A percentile compares a stretch with the other conserved stretches of the same genome.
These are phyloP conservation scores for Rickenella mellea DNA, from an alignment of 768 basidiomycete genomes.

Conservation along the genomic window DNA sequence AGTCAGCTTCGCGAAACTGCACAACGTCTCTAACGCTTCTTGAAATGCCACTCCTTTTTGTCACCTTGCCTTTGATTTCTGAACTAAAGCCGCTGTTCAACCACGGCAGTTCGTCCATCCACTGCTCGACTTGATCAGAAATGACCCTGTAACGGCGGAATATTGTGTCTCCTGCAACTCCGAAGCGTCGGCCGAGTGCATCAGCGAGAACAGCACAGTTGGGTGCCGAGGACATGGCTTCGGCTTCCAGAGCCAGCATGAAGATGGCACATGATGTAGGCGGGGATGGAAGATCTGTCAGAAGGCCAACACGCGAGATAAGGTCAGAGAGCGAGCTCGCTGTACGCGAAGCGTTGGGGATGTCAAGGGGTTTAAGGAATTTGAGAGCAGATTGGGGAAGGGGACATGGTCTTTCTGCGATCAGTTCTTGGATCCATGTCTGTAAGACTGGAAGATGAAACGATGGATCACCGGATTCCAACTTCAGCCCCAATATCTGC, in stretches of 20 bases:
- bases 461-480: conserved; percentile 47
- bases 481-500: conserved; percentile 41
- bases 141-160: conserved; percentile 63
- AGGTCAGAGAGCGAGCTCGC: conserved; percentile 36
- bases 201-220: conserved; percentile 49
- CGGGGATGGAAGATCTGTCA: conserved; percentile 27
- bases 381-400: conserved; percentile 12
- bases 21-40: conserved; percentile 60
- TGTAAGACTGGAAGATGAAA: conserved; percentile 50
- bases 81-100: conserved; percentile 28
- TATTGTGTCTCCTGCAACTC: conserved; percentile 42
- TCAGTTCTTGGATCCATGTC: conserved; percentile 29
- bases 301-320: conserved; percentile 28
- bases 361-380: conserved; percentile 19
- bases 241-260: conserved; percentile 64
- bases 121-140: conserved; percentile 49
- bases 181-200: conserved; percentile 41
- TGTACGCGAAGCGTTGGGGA: conserved; percentile 29
- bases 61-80: conserved; percentile 35
- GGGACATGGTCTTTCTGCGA: conserved; percentile 6
- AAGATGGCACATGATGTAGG: conserved; percentile 61
- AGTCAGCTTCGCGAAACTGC: conserved; percentile 57
- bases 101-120: conserved; percentile 67
- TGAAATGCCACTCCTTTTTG: conserved; percentile 58
- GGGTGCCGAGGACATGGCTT: conserved; percentile 40